A percentile compares a stretch with the other conserved stretches of the same genome.
Conservation (phyloP, 768 basidiomycete species). For the Panus rudis region DNA sequence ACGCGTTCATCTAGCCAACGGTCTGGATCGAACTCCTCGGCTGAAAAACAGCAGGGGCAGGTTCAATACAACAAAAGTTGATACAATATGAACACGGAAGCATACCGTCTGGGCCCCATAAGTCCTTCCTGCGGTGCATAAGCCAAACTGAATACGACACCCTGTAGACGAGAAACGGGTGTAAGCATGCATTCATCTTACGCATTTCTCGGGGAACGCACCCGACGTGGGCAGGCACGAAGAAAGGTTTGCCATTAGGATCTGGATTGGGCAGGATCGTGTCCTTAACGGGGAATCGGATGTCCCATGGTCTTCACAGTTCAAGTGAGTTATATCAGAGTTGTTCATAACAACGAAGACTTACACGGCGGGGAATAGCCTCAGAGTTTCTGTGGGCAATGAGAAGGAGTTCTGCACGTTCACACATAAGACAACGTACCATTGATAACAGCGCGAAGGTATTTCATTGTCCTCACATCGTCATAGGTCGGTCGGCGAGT, state of each 20-base stretch:
- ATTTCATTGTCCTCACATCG: slow-evolving; percentile 28
- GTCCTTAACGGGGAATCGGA: slow-evolving; percentile 17
- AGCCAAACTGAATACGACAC: slow-evolving; percentile 22
- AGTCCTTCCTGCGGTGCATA: slow-evolving; percentile 36
- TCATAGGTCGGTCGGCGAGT: slow-evolving; percentile 23
- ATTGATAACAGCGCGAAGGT: slow-evolving; percentile 29
- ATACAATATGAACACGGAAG: neutral
- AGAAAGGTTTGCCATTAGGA: slow-evolving; percentile 20
- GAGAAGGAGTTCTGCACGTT: neutral
- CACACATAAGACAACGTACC: slow-evolving; percentile 15
- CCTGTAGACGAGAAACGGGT: slow-evolving; percentile 5
- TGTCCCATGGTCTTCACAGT: slow-evolving; percentile 20
- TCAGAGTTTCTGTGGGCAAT: slow-evolving; percentile 31
- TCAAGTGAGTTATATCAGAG: neutral
- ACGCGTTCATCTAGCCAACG: slow-evolving; percentile 55
- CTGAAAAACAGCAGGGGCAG: slow-evolving; percentile 16
- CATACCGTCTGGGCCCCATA: slow-evolving; percentile 50
- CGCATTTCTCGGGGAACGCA: no score
- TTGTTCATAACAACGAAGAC: slow-evolving; percentile 3
- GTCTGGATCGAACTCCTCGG: slow-evolving; percentile 51
- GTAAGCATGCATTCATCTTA: slow-evolving; percentile 26
- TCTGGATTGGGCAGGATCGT: slow-evolving; percentile 16
- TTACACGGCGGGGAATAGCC: slow-evolving; percentile 30
- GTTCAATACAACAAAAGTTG: neutral
- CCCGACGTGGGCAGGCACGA: slow-evolving; percentile 23